Conservation (phyloP, 2,329 filamentous ascomycete species). For the Colletotrichum sp. region DNA sequence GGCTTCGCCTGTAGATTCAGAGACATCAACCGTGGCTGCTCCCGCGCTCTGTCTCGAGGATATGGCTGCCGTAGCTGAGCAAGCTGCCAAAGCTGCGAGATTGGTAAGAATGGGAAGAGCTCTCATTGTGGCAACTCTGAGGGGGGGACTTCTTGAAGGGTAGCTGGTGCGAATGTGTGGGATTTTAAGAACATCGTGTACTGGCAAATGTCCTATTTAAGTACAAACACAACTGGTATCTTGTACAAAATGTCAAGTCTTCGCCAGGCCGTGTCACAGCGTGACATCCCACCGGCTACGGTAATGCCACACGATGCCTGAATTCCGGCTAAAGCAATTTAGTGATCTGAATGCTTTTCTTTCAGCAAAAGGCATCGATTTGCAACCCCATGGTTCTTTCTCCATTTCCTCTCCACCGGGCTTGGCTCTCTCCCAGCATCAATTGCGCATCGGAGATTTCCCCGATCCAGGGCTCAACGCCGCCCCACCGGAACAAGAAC, state of each 20-base stretch:
- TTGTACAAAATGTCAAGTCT: background rate
- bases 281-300: background rate
- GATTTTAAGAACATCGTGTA: background rate
- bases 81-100: background rate
- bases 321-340: background rate
- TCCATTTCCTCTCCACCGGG: background rate
- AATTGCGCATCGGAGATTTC: background rate
- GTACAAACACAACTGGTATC: background rate
- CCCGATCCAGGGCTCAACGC: background rate
- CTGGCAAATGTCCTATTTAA: background rate
- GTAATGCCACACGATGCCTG: background rate
- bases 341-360: background rate
- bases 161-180: background rate
- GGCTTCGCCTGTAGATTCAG: background rate
- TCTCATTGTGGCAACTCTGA: background rate
- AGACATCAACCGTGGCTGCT: background rate
- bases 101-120: background rate
- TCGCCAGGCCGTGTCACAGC: rapidly evolving
- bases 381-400: background rate
- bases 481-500: background rate
- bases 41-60: background rate
- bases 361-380: background rate
- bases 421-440: background rate
- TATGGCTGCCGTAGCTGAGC: background rate
- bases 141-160: background rate